These are phyloP conservation scores for Pugionium cornutum DNA, from an alignment of 345 rosid species.

Conservation along the genomic window DNA sequence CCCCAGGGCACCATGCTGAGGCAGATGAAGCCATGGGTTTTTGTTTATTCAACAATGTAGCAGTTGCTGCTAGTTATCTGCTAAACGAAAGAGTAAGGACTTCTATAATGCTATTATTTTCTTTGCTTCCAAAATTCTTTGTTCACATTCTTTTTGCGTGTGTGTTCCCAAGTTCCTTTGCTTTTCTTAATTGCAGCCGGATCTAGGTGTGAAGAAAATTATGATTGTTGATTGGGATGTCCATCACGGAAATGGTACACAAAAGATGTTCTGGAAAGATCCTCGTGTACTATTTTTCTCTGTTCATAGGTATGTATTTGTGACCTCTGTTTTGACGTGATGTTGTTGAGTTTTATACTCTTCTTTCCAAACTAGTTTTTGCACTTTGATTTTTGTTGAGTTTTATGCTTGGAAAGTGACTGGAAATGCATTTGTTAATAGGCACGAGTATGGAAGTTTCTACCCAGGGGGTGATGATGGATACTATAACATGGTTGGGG, in stretches of 20 bases:
- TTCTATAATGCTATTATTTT: background rate
- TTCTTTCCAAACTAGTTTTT: background rate
- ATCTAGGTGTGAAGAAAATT: constrained; percentile 73
- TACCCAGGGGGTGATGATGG: constrained; percentile 86
- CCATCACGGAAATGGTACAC: constrained; percentile 97
- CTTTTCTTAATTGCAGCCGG: constrained; percentile 47
- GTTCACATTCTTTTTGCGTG: constrained; percentile 1
- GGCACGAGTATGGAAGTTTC: constrained; percentile 85
- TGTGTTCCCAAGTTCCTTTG: background rate
- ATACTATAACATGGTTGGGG: constrained; percentile 78
- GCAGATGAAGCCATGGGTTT: constrained; percentile 84
- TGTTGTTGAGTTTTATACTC: background rate
- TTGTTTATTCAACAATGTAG: constrained; percentile 94
- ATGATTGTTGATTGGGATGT: constrained; percentile 98
- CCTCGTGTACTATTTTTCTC: constrained; percentile 93
- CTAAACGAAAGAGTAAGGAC: constrained; percentile 64
- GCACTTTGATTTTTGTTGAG: background rate
- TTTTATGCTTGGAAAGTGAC: constrained; percentile 18
- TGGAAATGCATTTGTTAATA: constrained; percentile 29
- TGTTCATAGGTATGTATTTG: constrained; percentile 72
- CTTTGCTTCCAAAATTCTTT: background rate
- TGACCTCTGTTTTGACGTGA: background rate
- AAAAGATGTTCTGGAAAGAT: constrained; percentile 87
- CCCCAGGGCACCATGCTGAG: constrained; percentile 99
- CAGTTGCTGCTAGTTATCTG: constrained; percentile 71